Evolutionary conservation across 2,329 filamentous ascomycete genomes (phyloP), one percentile per base, ranked within the genome.

Genomic region (Penicillium sp.): DNA sequence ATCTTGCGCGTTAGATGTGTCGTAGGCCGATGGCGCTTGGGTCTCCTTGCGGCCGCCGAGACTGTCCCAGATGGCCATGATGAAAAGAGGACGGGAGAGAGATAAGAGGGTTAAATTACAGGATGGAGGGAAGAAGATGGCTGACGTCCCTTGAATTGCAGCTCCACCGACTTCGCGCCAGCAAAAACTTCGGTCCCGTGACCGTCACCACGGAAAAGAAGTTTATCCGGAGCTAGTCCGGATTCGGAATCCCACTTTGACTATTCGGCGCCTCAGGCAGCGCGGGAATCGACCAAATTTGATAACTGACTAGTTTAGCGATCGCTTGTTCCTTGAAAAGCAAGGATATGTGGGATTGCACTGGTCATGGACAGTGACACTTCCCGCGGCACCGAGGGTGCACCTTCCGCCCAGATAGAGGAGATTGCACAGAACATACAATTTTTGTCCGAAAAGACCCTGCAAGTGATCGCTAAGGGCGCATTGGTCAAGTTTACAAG

Each of bases 1-100:
- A 71, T 91, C 89, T 70, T 86, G 84, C 44, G 82, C 82, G 61
- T 83, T 78, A 58, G 81, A 77, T 34, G 87, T 81, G 69, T 90
- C 84, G 71, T 88, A 90, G 56, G 77, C 69, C 44, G 76, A 69
- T 47, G 80, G 71, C 50, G 73, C 71, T 68, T 79, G 78, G 60
- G 73, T 71, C 62, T 67, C 72, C 67, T 81, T 82, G 62, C 77
- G 77, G 51, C 81, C 81, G 31, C 78, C 78, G 61, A 85, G 71
- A 14, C 76, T 73, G 63, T 84, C 81, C 81, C 78, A 81, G 60
- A 80, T 72, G 46, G 75, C 72, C 77, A 80, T 80, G 50, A 51
- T 67, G 63, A 49, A 52, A 18, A 40, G 45, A 47, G 34, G 50
- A 34, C 39, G 26, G 44, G 38, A 53, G 49, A 50, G 54, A 49